Conservation (phyloP, 306 rosid genomes). For the Malus sieversii region DNA sequence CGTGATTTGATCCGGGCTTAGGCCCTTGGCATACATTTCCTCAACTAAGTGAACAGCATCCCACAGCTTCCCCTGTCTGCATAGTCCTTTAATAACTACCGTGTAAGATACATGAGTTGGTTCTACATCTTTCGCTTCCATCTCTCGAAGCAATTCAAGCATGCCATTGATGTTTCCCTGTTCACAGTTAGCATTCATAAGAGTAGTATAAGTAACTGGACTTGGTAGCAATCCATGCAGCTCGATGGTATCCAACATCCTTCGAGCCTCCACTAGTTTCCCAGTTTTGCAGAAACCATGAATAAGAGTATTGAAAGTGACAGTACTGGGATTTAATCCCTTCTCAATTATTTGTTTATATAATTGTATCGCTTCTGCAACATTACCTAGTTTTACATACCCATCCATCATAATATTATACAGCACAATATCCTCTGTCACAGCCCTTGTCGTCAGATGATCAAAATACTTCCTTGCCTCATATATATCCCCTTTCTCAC, state of each 20-base stretch:
- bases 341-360: conserved; percentile 27
- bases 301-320: conserved; percentile 41
- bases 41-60: conserved; percentile 31
- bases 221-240: conserved; percentile 33
- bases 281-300: conserved; percentile 41
- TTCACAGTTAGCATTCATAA: conserved; percentile 44
- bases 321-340: conserved; percentile 32
- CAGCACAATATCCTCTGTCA: conserved; percentile 28
- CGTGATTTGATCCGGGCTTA: conserved; percentile 41
- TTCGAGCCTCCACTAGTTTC: conserved; percentile 30
- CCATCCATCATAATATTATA: conserved; percentile 49
- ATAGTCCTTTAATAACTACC: conserved; percentile 44
- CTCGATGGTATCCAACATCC: conserved; percentile 26
- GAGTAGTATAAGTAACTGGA: conserved; percentile 42
- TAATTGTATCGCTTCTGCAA: conserved; percentile 27
- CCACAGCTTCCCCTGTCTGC: conserved; percentile 27
- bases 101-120: conserved; percentile 43
- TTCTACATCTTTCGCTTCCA: conserved; percentile 30
- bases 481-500: conserved; percentile 26
- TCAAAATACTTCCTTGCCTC: conserved; percentile 47
- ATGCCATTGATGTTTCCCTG: conserved; percentile 24
- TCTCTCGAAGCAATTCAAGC: conserved; percentile 26
- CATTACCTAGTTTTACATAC: conserved; percentile 30
- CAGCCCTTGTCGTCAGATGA: conserved; percentile 1
- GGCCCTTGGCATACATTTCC: conserved; percentile 30